Evolutionary conservation across 1,284 basidiomycete species (phyloP).

Genomic region (Ustilago sp.): DNA sequence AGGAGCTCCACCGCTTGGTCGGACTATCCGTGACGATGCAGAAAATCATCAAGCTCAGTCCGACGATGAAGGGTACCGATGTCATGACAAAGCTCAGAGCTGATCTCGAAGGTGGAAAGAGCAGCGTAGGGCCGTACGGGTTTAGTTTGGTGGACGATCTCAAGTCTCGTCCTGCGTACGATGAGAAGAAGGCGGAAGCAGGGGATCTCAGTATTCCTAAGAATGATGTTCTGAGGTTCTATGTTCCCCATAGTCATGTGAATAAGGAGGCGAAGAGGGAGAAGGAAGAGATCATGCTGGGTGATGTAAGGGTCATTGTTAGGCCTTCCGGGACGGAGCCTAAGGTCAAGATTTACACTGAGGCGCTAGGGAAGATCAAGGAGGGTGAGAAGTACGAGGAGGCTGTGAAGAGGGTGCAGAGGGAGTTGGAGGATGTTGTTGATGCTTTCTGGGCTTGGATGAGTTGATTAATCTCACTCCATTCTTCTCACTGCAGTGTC

Average conservation of each 20-base stretch:
- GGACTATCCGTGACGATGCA: constrained; percentile 58
- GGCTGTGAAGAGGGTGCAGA: constrained; percentile 42
- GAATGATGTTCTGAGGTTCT: constrained; percentile 64
- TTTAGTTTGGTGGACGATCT: constrained; percentile 60
- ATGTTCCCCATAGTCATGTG: constrained; percentile 45
- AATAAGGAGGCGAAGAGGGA: constrained; percentile 19
- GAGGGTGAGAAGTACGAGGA: constrained; percentile 43
- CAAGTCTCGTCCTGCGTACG: constrained; percentile 28
- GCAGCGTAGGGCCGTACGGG: constrained; percentile 22
- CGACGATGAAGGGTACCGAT: constrained; percentile 50
- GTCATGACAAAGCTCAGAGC: constrained; percentile 57
- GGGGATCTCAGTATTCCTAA: constrained; percentile 54
- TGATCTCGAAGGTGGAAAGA: constrained; percentile 41
- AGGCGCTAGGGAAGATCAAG: constrained; percentile 49
- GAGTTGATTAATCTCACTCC: constrained; percentile 21
- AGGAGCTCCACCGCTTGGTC: constrained; percentile 56
- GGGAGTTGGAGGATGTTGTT: constrained; percentile 50
- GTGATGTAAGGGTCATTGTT: constrained; percentile 58
- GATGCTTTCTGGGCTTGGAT: constrained; percentile 59
- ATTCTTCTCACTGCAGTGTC: not conserved
- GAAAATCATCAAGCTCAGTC: constrained; percentile 58
- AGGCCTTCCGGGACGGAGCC: constrained; percentile 62
- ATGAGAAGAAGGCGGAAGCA: constrained; percentile 45
- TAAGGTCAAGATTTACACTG: constrained; percentile 64
- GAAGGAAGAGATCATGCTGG: constrained; percentile 52